These are phyloP conservation scores for Epichloe brachyelytri DNA, from an alignment of 2,329 filamentous ascomycete species.

Conservation along the genomic window DNA sequence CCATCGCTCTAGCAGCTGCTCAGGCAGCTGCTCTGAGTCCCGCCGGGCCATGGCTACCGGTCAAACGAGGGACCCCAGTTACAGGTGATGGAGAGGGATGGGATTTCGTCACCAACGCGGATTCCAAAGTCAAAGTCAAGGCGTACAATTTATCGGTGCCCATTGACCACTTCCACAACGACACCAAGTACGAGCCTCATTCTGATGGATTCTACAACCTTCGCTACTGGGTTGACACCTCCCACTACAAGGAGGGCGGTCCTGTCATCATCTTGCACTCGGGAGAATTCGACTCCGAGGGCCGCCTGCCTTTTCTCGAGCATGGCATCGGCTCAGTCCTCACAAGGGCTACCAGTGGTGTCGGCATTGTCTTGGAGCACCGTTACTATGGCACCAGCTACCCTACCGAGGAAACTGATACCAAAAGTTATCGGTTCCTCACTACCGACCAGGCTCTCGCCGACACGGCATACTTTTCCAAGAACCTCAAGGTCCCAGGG, in stretches of 20 bases:
- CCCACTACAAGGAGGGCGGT: constrained; percentile 62
- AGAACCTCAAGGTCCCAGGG: constrained; percentile 57
- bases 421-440: constrained; percentile 64
- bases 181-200: constrained; percentile 66
- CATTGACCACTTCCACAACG: constrained; percentile 76
- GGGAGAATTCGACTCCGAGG: constrained; percentile 55
- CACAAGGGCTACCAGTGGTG: constrained; percentile 54
- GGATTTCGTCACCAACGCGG: not conserved
- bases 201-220: constrained; percentile 53
- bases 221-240: constrained; percentile 74
- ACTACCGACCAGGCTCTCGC: constrained; percentile 73
- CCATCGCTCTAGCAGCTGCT: not conserved
- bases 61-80: too few species aligned
- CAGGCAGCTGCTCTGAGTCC: not conserved
- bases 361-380: constrained; percentile 75
- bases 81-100: not conserved
- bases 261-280: constrained; percentile 67
- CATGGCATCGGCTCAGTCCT: constrained; percentile 67
- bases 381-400: constrained; percentile 74
- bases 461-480: constrained; percentile 69
- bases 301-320: constrained; percentile 55
- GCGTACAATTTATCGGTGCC: constrained; percentile 30
- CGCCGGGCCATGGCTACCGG: not conserved
- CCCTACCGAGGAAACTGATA: constrained; percentile 51
- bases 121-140: constrained; percentile 7